These are phyloP conservation scores for Ottelia alismoides DNA, from an alignment of 106 monocot species.

Conservation along the genomic window DNA sequence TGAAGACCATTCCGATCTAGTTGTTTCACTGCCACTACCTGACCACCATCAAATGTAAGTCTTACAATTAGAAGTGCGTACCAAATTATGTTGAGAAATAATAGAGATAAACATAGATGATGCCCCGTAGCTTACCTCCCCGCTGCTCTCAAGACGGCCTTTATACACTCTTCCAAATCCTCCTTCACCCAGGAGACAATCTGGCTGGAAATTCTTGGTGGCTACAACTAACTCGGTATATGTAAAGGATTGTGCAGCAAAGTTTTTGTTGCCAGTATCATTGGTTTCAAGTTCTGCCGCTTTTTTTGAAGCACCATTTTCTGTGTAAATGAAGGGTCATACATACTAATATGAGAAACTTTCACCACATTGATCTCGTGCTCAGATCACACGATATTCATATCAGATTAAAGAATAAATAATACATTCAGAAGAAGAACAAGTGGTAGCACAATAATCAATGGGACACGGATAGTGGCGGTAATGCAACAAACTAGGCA, in stretches of 20 bases:
- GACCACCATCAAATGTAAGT: not conserved
- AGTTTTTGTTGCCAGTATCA: constrained; percentile 10
- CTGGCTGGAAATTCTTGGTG: constrained; percentile 13
- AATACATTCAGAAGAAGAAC: too few species aligned
- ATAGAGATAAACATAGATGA: not conserved
- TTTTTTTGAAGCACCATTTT: not conserved
- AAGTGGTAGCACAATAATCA: too few species aligned
- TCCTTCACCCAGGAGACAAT: constrained; percentile 15
- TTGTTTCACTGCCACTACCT: constrained; percentile 17
- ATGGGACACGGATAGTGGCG: not conserved
- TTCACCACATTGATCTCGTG: too few species aligned
- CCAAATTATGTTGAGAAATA: not conserved
- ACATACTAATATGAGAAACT: not conserved
- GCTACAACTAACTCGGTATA: constrained; percentile 10
- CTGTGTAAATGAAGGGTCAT: not conserved
- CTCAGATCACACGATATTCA: too few species aligned
- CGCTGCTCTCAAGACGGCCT: constrained; percentile 5
- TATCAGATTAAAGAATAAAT: too few species aligned
- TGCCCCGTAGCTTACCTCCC: constrained; percentile 1
- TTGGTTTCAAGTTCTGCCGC: not conserved
- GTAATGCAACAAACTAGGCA: not conserved
- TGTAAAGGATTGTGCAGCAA: constrained; percentile 14
- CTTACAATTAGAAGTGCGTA: not conserved
- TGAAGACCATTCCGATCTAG: constrained; percentile 15
- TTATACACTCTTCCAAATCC: constrained; percentile 25